Percentiles rank a stretch among this genome's conserved stretches.
Conservation (phyloP, 306 rosid genomes). For the Echinosophora koreensis region DNA sequence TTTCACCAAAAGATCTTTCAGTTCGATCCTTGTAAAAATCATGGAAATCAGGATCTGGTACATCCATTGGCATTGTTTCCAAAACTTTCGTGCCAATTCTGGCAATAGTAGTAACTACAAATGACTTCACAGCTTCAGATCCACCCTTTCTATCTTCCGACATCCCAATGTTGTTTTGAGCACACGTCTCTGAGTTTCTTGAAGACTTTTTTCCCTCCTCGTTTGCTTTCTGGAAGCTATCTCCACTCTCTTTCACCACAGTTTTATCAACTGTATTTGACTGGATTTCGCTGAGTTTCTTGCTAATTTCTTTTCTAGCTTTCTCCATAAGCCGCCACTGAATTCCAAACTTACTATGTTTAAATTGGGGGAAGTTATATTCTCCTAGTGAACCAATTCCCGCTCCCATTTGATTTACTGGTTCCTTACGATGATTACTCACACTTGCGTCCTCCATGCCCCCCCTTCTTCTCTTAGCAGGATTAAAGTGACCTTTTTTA, state of each 20-base stretch:
- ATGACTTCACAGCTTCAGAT: constrained; percentile 18
- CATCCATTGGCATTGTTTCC: constrained; percentile 60
- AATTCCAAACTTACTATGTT: constrained; percentile 40
- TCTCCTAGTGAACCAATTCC: constrained; percentile 56
- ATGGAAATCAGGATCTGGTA: constrained; percentile 89
- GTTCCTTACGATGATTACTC: constrained; percentile 50
- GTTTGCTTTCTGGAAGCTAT: constrained; percentile 30
- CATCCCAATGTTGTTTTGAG: constrained; percentile 40
- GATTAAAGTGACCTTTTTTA: constrained; percentile 60
- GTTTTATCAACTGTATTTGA: constrained; percentile 48
- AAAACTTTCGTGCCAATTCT: constrained; percentile 19
- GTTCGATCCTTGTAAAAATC: constrained; percentile 82
- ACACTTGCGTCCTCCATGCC: constrained; percentile 56
- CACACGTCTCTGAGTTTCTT: constrained; percentile 38
- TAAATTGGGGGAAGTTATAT: constrained; percentile 45
- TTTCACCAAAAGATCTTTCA: constrained; percentile 66
- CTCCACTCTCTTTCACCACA: constrained; percentile 39
- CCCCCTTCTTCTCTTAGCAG: constrained; percentile 74
- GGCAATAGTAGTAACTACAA: constrained; percentile 35
- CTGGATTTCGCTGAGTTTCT: constrained; percentile 58
- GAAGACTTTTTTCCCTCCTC: constrained; percentile 31
- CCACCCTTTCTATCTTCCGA: constrained; percentile 35
- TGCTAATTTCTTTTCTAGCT: constrained; percentile 72
- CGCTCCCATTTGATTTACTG: constrained; percentile 53
- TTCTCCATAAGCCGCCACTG: constrained; percentile 57